These are phyloP conservation scores for Neurospora sp. DNA, from an alignment of 495 filamentous ascomycete genomes.

Conservation along the genomic window DNA sequence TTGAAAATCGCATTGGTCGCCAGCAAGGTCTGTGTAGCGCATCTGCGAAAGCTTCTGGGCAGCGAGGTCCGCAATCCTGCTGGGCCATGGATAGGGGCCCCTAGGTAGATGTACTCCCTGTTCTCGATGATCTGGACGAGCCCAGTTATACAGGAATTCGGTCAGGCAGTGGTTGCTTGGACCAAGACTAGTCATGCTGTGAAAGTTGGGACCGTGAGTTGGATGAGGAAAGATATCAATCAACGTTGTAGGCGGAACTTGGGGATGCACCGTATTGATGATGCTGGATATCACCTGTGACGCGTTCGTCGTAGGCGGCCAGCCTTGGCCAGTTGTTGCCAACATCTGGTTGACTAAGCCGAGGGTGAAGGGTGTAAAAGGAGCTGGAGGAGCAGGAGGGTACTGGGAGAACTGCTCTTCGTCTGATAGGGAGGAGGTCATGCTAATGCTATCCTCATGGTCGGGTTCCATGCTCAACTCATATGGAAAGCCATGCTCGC, in stretches of 20 bases:
- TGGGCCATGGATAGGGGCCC: conserved; percentile 13
- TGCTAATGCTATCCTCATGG: background rate
- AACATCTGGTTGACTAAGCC: background rate
- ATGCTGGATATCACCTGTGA: background rate
- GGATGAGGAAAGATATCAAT: background rate
- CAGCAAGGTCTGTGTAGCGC: conserved; percentile 38
- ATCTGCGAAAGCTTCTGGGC: conserved; percentile 10
- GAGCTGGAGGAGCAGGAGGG: background rate
- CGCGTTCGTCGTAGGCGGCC: background rate
- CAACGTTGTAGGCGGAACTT: background rate
- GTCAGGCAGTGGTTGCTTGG: conserved; percentile 18
- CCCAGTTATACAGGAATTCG: conserved; percentile 24
- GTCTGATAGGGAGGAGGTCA: background rate
- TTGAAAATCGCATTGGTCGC: conserved; percentile 61
- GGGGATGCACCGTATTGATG: background rate
- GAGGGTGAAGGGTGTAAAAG: background rate
- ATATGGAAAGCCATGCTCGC: background rate
- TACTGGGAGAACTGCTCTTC: background rate
- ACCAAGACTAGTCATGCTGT: conserved; percentile 12
- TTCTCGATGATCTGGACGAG: conserved; percentile 12
- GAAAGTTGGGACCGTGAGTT: background rate
- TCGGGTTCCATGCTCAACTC: background rate
- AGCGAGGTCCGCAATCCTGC: conserved; percentile 12
- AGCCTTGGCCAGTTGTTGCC: background rate
- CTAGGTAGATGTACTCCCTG: background rate